Percentiles rank a stretch among this genome's conserved stretches.
Evolutionary conservation across 192 early-diverging fungal genomes (phyloP).

Genomic region (Glomus cerebriforme): DNA sequence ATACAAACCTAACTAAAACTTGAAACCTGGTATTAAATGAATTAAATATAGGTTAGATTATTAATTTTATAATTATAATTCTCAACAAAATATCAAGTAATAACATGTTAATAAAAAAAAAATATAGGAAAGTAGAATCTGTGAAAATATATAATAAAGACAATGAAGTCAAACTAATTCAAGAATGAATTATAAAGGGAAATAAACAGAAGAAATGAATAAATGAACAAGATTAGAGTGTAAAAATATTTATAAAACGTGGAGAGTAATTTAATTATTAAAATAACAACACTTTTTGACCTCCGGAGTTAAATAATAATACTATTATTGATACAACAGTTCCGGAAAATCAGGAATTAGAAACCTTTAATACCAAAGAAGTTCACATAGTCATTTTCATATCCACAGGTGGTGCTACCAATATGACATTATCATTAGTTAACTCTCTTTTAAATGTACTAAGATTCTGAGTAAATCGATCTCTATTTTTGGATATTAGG

Average conservation of each 20-base stretch:
- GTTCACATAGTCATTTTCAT: slow-evolving; percentile 26
- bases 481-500: slow-evolving; percentile 55
- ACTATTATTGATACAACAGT: background rate
- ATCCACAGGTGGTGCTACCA: slow-evolving; percentile 25
- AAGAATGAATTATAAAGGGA: no score
- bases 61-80: background rate
- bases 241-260: no score
- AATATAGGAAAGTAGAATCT: no score
- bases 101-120: no score
- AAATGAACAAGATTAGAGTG: background rate
- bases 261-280: background rate
- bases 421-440: slow-evolving; percentile 23
- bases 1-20: background rate
- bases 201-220: no score
- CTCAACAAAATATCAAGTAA: no score
- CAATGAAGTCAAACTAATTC: no score
- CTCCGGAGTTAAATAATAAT: background rate
- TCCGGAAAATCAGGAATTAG: background rate
- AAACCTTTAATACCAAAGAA: background rate
- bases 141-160: no score
- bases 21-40: background rate
- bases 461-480: slow-evolving; percentile 70
- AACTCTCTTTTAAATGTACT: slow-evolving; percentile 52
- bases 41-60: background rate
- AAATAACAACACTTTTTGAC: background rate